Conservation (phyloP, 179 eudicot species). For the Beta macrorhiza region DNA sequence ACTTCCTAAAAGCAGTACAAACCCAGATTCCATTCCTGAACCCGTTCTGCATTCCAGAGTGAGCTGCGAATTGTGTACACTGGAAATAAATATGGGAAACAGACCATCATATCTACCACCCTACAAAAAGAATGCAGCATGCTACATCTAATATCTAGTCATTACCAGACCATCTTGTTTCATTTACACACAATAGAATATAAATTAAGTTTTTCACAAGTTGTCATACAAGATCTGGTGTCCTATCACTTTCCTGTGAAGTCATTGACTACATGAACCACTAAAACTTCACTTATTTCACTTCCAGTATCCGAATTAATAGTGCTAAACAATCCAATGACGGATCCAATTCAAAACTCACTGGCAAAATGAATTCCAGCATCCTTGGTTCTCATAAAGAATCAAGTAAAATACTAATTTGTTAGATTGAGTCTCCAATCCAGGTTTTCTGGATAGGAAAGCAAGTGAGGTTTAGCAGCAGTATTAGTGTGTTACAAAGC, state of each 20-base stretch:
- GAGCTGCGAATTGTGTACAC: too few relatives aligned
- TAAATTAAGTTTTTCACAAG: background rate
- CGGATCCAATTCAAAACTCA: too few relatives aligned
- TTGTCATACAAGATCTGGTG: background rate
- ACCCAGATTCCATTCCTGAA: too few relatives aligned
- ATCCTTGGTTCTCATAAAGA: background rate
- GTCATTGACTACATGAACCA: background rate
- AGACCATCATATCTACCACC: background rate
- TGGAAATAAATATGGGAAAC: background rate
- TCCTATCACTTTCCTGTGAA: background rate
- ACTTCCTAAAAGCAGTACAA: too few relatives aligned
- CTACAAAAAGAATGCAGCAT: background rate
- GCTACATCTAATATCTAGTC: background rate
- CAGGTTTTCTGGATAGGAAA: background rate
- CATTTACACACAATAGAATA: background rate
- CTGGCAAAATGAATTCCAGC: background rate
- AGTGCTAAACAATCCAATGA: too few relatives aligned
- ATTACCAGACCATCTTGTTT: background rate
- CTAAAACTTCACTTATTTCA: background rate
- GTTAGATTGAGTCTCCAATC: background rate
- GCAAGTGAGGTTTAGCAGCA: background rate
- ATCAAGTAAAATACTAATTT: too few relatives aligned
- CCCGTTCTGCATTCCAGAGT: too few relatives aligned
- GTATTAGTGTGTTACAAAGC: background rate
- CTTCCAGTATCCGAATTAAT: too few relatives aligned